A percentile compares a stretch with the other conserved stretches of the same genome.
phyloP scores from a whole-genome alignment of 345 rosid species.

The Salix caprea region DNA sequence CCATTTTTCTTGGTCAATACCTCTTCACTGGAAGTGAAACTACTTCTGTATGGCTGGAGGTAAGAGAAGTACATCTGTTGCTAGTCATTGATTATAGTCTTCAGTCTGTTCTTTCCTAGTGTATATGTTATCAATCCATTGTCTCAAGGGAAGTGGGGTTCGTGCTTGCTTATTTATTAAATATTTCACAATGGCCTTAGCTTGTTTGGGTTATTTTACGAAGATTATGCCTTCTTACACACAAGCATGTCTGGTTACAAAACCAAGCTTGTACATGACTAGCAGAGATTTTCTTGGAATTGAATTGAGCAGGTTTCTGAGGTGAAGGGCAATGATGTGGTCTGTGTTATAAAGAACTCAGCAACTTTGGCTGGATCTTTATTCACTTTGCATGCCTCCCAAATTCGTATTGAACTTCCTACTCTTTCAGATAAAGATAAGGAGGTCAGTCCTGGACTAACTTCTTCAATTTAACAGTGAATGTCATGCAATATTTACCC shows the following conservation, averaged over 20 bases:
- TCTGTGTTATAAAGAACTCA: constrained; percentile 77
- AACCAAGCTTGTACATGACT: background rate
- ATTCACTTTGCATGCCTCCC: constrained; percentile 84
- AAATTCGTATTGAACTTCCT: constrained; percentile 79
- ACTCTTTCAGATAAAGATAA: constrained; percentile 85
- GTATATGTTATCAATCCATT: background rate
- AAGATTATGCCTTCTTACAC: background rate
- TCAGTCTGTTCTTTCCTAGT: background rate
- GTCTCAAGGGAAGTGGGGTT: background rate
- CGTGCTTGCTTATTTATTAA: background rate
- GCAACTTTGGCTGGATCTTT: constrained; percentile 85
- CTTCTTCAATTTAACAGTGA: background rate
- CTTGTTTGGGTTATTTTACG: background rate
- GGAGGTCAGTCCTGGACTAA: constrained; percentile 47
- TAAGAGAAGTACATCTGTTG: constrained; percentile 17
- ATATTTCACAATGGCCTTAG: background rate
- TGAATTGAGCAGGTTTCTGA: constrained; percentile 59
- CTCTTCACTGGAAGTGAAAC: constrained; percentile 97
- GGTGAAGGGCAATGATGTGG: constrained; percentile 77
- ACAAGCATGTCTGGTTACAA: background rate
- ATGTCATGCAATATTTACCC: background rate
- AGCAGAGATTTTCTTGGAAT: background rate
- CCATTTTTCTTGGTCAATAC: constrained; percentile 90
- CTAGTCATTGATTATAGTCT: background rate
- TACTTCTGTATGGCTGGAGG: constrained; percentile 98